Percentiles rank a stretch among this genome's conserved stretches.
Evolutionary conservation across 1,284 basidiomycete genomes (phyloP).

Genomic region (Moesziomyces globuligerus): DNA sequence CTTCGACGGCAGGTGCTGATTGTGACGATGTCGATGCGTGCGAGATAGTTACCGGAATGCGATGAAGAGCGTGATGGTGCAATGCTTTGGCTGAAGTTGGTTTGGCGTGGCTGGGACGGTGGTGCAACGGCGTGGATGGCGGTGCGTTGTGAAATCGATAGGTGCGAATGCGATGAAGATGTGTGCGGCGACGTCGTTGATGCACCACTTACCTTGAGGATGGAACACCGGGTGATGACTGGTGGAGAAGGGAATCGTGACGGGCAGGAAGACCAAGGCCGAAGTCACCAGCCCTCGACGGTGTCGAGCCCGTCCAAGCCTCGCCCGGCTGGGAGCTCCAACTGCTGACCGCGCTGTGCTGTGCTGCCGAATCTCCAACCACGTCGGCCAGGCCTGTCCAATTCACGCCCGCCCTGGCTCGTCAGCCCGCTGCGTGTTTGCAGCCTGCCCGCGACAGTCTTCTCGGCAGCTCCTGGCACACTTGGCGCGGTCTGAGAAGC

Average conservation of each 20-base stretch:
- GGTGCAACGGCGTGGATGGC: not conserved
- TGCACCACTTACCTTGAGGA: slow-evolving; percentile 49
- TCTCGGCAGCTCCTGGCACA: too few relatives aligned
- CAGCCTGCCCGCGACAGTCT: too few relatives aligned
- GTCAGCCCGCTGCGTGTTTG: too few relatives aligned
- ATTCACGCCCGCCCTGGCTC: too few relatives aligned
- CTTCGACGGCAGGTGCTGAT: too few relatives aligned
- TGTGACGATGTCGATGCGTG: not conserved
- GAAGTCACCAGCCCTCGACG: slow-evolving; percentile 12
- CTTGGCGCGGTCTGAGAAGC: too few relatives aligned
- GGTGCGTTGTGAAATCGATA: slow-evolving; percentile 3
- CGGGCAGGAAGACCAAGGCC: slow-evolving; percentile 21
- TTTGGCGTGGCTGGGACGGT: not conserved
- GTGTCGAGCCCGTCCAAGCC: too few relatives aligned
- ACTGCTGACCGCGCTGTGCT: too few relatives aligned
- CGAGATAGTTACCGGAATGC: slow-evolving; percentile 10
- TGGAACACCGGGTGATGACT: slow-evolving; percentile 47
- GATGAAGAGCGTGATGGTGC: not conserved
- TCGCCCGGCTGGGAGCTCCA: too few relatives aligned
- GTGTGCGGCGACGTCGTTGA: slow-evolving; percentile 12
- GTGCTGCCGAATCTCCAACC: too few relatives aligned
- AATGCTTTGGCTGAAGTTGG: slow-evolving; percentile 1
- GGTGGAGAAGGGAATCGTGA: slow-evolving; percentile 38
- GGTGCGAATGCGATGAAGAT: slow-evolving; percentile 21
- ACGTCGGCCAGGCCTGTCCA: too few relatives aligned